Conservation (phyloP, 805 yeast genomes). For the Cyberlindnera mycetangii region DNA sequence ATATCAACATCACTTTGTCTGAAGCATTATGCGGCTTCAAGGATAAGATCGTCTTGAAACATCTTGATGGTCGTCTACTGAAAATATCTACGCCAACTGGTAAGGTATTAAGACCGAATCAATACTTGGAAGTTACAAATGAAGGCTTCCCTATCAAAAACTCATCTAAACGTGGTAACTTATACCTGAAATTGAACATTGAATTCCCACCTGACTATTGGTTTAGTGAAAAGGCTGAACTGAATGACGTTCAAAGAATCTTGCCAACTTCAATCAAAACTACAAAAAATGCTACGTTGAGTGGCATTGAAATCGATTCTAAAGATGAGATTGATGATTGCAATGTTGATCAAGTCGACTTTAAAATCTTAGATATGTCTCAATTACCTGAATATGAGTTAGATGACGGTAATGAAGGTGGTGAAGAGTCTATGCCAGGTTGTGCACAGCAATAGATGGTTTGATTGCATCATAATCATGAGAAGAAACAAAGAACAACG, state of each 20-base stretch:
- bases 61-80: conserved; percentile 76
- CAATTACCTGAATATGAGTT: conserved; percentile 10
- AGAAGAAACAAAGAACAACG: too few species aligned
- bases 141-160: conserved; percentile 81
- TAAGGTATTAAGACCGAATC: conserved; percentile 77
- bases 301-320: conserved; percentile 22
- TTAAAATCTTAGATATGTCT: conserved; percentile 8
- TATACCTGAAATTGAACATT: conserved; percentile 66
- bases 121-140: conserved; percentile 54
- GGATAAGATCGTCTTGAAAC: conserved; percentile 57
- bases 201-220: conserved; percentile 85
- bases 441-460: conserved; percentile 40
- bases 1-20: conserved; percentile 57
- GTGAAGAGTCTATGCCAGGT: conserved; percentile 29
- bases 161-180: conserved; percentile 51
- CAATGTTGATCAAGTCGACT: conserved; percentile 22
- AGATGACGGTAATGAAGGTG: conserved; percentile 18
- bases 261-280: conserved; percentile 40
- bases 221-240: conserved; percentile 72
- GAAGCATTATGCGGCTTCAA: conserved; percentile 87
- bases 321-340: conserved; percentile 9
- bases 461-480: too few species aligned
- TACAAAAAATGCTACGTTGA: conserved; percentile 30
- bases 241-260: conserved; percentile 48
- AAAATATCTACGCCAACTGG: conserved; percentile 68